Evolutionary conservation across 768 basidiomycete genomes (phyloP).

Genomic region (Trametes sanguinea): DNA sequence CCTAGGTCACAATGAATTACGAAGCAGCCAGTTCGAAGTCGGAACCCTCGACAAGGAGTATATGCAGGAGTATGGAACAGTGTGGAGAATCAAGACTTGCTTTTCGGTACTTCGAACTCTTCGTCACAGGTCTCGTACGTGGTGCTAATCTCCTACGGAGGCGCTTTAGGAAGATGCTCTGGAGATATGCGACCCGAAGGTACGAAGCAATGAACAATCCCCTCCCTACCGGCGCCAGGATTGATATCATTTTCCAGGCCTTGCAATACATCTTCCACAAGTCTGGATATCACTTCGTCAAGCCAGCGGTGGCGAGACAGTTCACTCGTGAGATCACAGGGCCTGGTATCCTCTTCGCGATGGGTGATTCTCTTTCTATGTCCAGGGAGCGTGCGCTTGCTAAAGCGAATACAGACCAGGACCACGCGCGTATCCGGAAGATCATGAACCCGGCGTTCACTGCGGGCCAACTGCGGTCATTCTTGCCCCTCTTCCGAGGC

Average conservation of each 20-base stretch:
- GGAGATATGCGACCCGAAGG: slow-evolving; percentile 19
- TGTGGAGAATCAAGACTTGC: slow-evolving; percentile 23
- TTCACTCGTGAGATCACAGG: slow-evolving; percentile 25
- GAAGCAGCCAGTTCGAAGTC: slow-evolving; percentile 17
- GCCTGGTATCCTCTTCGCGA: slow-evolving; percentile 16
- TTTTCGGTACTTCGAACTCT: slow-evolving; percentile 22
- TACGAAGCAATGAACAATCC: neutral
- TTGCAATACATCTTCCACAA: slow-evolving; percentile 34
- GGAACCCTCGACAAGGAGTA: slow-evolving; percentile 25
- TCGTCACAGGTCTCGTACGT: too few relatives aligned
- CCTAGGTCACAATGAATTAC: neutral
- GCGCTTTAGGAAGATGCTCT: slow-evolving; percentile 16
- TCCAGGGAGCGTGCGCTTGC: neutral
- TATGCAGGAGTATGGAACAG: slow-evolving; percentile 24
- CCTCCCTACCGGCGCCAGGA: too few relatives aligned
- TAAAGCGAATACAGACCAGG: slow-evolving; percentile 14
- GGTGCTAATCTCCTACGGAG: too few relatives aligned
- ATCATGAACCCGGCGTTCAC: slow-evolving; percentile 30
- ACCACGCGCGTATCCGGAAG: slow-evolving; percentile 27
- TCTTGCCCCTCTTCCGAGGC: slow-evolving; percentile 28
- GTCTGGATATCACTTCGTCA: slow-evolving; percentile 31
- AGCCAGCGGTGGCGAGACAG: slow-evolving; percentile 28
- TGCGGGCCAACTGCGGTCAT: slow-evolving; percentile 24
- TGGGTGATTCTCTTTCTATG: slow-evolving; percentile 15
- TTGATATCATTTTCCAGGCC: slow-evolving; percentile 16